Conservation (phyloP, 2,329 filamentous ascomycete genomes). For the Penicillium oxalicum region DNA sequence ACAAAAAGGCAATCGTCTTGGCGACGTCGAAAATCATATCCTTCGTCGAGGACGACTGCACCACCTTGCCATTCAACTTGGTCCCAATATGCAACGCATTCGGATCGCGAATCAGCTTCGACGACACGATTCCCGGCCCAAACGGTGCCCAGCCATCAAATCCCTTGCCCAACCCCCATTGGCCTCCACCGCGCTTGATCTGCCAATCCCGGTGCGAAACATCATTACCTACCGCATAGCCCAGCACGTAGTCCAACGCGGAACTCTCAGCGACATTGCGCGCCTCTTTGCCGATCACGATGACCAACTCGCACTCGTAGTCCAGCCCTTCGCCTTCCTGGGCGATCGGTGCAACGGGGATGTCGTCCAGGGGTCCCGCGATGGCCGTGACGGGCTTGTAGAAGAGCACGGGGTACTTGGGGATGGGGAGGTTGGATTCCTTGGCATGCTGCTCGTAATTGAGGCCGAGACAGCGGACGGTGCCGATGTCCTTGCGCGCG, state of each 20-base stretch:
- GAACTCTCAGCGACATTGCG: slow-evolving; percentile 58
- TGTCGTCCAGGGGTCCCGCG: slow-evolving; percentile 57
- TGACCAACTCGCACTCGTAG: slow-evolving; percentile 74
- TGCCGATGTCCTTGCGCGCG: slow-evolving; percentile 56
- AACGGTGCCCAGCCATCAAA: slow-evolving; percentile 72
- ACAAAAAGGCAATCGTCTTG: slow-evolving; percentile 43
- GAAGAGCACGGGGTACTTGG: slow-evolving; percentile 67
- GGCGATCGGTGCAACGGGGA: slow-evolving; percentile 60
- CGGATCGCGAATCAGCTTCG: slow-evolving; percentile 41
- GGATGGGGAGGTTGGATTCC: slow-evolving; percentile 63
- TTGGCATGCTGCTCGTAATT: slow-evolving; percentile 69
- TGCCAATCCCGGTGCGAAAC: slow-evolving; percentile 77
- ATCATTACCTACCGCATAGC: slow-evolving; percentile 71
- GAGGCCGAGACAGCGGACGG: slow-evolving; percentile 63
- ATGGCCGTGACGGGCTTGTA: slow-evolving; percentile 65
- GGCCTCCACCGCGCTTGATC: slow-evolving; percentile 59
- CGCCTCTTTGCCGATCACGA: slow-evolving; percentile 64
- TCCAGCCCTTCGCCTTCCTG: slow-evolving; percentile 63
- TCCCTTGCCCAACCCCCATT: slow-evolving; percentile 67
- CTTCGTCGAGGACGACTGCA: slow-evolving; percentile 46
- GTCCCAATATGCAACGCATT: slow-evolving; percentile 41
- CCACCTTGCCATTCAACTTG: slow-evolving; percentile 44
- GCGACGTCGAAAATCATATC: slow-evolving; percentile 47
- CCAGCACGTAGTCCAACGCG: slow-evolving; percentile 66
- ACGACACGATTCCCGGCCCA: slow-evolving; percentile 64